These are phyloP conservation scores for Phycomyces blakesleeanus DNA, from an alignment of 192 early-diverging fungal species.

Conservation along the genomic window DNA sequence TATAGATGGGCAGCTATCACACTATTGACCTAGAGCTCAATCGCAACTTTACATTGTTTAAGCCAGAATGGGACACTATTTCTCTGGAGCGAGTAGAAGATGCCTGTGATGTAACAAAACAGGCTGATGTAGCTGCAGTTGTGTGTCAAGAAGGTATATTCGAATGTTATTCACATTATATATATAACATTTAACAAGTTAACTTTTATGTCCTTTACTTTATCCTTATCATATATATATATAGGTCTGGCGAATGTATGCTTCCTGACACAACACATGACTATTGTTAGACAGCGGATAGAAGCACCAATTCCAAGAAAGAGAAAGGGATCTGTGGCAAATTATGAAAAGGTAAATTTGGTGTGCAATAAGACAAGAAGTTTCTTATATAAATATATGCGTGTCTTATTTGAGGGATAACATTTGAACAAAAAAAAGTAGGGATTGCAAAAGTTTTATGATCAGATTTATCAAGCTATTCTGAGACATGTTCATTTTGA, in stretches of 20 bases:
- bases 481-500: conserved; percentile 87
- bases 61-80: conserved; percentile 93
- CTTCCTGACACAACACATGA: conserved; percentile 92
- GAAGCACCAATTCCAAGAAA: conserved; percentile 92
- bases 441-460: conserved; percentile 81
- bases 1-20: conserved; percentile 84
- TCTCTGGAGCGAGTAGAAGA: conserved; percentile 83
- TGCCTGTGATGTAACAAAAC: conserved; percentile 83
- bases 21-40: conserved; percentile 92
- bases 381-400: no score
- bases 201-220: no score
- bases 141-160: conserved; percentile 71
- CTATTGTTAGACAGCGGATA: conserved; percentile 88
- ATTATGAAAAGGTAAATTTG: conserved; percentile 76
- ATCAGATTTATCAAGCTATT: conserved; percentile 87
- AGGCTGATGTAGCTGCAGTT: conserved; percentile 90
- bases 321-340: conserved; percentile 81
- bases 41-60: conserved; percentile 81
- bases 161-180: no score
- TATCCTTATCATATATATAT: background rate
- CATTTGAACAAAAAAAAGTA: no score
- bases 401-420: no score
- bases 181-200: no score
- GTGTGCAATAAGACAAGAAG: background rate
- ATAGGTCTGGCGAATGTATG: conserved; percentile 89